Evolutionary conservation across 2,329 filamentous ascomycete species (phyloP).

Genomic region (Chaetomium sp.): DNA sequence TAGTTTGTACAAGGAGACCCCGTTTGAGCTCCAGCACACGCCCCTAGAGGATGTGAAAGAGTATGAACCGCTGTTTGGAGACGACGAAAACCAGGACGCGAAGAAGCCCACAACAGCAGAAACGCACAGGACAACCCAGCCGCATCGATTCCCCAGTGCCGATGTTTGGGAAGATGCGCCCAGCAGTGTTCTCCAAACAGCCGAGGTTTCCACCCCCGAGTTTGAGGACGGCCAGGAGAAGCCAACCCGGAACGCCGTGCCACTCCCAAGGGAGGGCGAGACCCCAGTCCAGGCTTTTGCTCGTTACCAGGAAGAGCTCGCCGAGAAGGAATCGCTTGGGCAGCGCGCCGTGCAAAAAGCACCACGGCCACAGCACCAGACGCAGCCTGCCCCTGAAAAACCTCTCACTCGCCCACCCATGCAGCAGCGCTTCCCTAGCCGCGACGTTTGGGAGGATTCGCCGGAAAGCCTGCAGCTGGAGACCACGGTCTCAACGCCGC

Average conservation of each 20-base stretch:
- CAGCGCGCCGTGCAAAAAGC: constrained; percentile 45
- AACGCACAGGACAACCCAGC: constrained; percentile 53
- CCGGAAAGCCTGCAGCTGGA: constrained; percentile 81
- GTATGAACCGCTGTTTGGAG: constrained; percentile 92
- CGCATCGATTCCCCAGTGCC: constrained; percentile 83
- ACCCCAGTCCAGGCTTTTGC: constrained; percentile 68
- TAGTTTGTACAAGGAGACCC: constrained; percentile 61
- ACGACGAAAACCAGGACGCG: constrained; percentile 60
- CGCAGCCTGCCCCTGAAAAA: constrained; percentile 54
- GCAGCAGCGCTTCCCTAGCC: constrained; percentile 80
- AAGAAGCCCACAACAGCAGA: constrained; percentile 44
- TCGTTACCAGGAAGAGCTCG: constrained; percentile 65
- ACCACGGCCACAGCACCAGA: constrained; percentile 51
- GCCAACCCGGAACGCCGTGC: constrained; percentile 25
- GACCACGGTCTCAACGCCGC: constrained; percentile 66
- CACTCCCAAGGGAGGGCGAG: constrained; percentile 48
- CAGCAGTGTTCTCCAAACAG: constrained; percentile 74
- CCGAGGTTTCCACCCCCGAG: constrained; percentile 84
- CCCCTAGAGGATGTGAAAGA: constrained; percentile 87
- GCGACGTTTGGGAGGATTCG: constrained; percentile 92
- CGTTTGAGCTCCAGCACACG: constrained; percentile 61
- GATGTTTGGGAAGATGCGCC: constrained; percentile 98
- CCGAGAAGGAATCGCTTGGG: constrained; percentile 55
- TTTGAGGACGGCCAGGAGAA: constrained; percentile 40
- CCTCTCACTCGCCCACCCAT: constrained; percentile 54